Base-by-base conservation (phyloP, 2,329 filamentous ascomycete genomes). In the Aureobasidium pullulans region DNA sequence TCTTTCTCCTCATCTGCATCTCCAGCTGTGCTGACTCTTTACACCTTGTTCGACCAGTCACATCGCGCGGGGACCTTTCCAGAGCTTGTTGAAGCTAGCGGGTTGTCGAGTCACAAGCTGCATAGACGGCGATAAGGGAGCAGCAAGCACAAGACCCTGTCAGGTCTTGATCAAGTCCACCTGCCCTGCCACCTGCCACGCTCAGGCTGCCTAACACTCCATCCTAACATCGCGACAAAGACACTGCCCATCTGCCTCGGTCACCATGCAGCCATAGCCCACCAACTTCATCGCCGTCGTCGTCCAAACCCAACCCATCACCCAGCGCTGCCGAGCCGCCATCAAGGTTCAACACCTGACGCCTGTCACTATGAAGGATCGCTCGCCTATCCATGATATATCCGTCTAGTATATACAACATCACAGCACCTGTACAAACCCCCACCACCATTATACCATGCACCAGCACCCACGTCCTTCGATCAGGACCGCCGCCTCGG, bases 381-480 rank as follows among this genome's bases (percentile, higher is more conserved):
- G 47, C 47, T 52, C 44, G 47, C 36, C 47, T 36, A 36, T 52
- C 47, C 2, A 50, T 10, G 34, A 43, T 4, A 34, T 15, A 10
- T 16, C 40, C 39, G 32, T 52, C 39, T 44, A 50, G 47, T 59
- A 59, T 59, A 59, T 46, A 59, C 57, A 4, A 29, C 28, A 34
- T 28, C 31, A 34, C 46, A 6, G 15, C 40, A 2, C 19, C 19
- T 57, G 52, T 57, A 57, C 31, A 57, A 28, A 59, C 16, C 29
- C 31, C 3, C 9, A 7, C 2, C 29, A n/a, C 36, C 29, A 37
- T 23, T 50, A 52, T 32, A 56, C 29, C 39, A 96, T 96, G 92
- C 91, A 96, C 83, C 92, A 96, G 76, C 89, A 92, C 76, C 86
- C 89, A 67, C 86, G 92, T 67, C 83, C 85, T 63, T 83, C 87